phyloP scores from a whole-genome alignment of 2,329 filamentous ascomycete species.

The Alternaria brassicae region DNA sequence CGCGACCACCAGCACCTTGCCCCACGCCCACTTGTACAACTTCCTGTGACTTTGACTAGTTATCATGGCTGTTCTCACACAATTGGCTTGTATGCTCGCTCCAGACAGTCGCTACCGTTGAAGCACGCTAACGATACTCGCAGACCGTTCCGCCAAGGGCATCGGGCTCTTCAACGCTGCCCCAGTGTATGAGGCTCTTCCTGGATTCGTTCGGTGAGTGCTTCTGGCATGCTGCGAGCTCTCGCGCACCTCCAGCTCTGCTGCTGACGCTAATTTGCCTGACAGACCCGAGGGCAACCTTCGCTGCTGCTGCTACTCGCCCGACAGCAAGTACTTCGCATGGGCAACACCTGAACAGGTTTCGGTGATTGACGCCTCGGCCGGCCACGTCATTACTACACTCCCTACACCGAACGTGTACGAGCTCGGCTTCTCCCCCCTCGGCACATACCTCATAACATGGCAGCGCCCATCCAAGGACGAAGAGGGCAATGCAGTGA shows the following conservation, averaged over 20 bases:
- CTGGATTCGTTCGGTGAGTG: slow-evolving; percentile 72
- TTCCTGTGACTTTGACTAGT: slow-evolving; percentile 86
- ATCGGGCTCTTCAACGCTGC: slow-evolving; percentile 93
- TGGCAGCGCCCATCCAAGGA: slow-evolving; percentile 96
- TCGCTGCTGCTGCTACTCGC: slow-evolving; percentile 93
- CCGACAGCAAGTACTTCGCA: slow-evolving; percentile 93
- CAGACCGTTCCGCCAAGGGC: slow-evolving; percentile 91
- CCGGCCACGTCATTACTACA: slow-evolving; percentile 74
- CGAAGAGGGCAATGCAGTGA: slow-evolving; percentile 88
- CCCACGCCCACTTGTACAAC: slow-evolving; percentile 33
- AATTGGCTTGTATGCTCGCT: slow-evolving; percentile 78
- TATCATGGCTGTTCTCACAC: slow-evolving; percentile 92
- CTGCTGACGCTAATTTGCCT: slow-evolving; percentile 18
- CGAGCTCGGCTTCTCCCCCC: slow-evolving; percentile 92
- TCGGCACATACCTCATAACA: slow-evolving; percentile 91
- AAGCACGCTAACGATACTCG: slow-evolving; percentile 19
- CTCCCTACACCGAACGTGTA: slow-evolving; percentile 85
- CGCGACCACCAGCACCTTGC: slow-evolving; percentile 44
- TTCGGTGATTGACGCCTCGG: slow-evolving; percentile 80
- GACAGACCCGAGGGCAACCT: slow-evolving; percentile 87
- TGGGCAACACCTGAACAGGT: slow-evolving; percentile 89
- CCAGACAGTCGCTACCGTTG: background rate
- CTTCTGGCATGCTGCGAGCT: background rate
- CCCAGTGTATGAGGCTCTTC: slow-evolving; percentile 83
- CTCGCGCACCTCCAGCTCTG: background rate